phyloP scores from a whole-genome alignment of 805 yeast species.

The Peterozyma toletana region DNA sequence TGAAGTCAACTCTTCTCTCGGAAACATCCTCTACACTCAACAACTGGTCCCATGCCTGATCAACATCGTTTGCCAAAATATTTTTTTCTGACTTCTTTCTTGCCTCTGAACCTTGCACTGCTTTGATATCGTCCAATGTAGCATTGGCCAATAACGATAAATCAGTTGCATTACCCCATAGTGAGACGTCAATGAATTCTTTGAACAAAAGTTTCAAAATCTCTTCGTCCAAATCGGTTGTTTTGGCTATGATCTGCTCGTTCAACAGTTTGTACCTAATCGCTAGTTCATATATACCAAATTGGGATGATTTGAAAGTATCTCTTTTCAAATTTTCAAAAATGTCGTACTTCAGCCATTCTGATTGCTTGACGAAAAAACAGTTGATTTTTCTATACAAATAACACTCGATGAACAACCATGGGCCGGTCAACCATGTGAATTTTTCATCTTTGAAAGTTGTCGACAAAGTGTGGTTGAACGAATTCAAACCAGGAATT shows the following conservation, averaged over 20 bases:
- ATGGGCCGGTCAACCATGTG: slow-evolving; percentile 82
- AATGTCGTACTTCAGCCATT: slow-evolving; percentile 60
- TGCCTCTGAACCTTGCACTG: slow-evolving; percentile 85
- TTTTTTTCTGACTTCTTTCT: slow-evolving; percentile 76
- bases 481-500: slow-evolving; percentile 43
- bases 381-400: slow-evolving; percentile 62
- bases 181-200: slow-evolving; percentile 80
- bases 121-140: slow-evolving; percentile 82
- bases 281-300: slow-evolving; percentile 80
- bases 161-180: slow-evolving; percentile 99
- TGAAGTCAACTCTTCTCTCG: slow-evolving; percentile 62
- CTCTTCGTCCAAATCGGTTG: slow-evolving; percentile 20
- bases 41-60: slow-evolving; percentile 53
- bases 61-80: slow-evolving; percentile 71
- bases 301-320: slow-evolving; percentile 67
- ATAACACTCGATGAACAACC: slow-evolving; percentile 85
- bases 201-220: slow-evolving; percentile 53
- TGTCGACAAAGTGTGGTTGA: slow-evolving; percentile 45
- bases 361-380: slow-evolving; percentile 28
- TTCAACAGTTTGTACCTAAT: slow-evolving; percentile 43
- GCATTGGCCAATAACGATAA: slow-evolving; percentile 83
- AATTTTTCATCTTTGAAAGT: slow-evolving; percentile 10
- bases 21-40: slow-evolving; percentile 16
- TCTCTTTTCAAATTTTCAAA: slow-evolving; percentile 64
- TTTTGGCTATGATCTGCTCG: slow-evolving; percentile 15